These are phyloP conservation scores for Saururus chinensis DNA, from an alignment of 164 flowering plant genomes.

Conservation along the genomic window DNA sequence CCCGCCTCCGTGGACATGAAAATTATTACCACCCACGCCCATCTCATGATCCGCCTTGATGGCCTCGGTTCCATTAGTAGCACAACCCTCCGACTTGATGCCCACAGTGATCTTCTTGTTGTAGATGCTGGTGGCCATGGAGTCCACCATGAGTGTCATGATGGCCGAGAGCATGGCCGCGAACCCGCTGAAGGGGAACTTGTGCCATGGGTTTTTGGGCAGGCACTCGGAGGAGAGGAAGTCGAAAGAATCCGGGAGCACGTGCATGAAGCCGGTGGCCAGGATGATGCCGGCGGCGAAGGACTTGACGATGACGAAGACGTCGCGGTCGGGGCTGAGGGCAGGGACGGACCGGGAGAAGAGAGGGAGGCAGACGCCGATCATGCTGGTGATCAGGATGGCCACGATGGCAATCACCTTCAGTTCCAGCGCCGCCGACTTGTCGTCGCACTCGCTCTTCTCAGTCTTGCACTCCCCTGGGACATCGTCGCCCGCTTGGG, in stretches of 20 bases:
- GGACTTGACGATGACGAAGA: conserved; percentile 17
- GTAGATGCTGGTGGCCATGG: conserved; percentile 21
- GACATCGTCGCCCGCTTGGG: background rate
- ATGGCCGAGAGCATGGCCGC: conserved; percentile 24
- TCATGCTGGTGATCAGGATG: conserved; percentile 18
- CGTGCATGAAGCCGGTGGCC: conserved; percentile 25
- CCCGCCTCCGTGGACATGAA: conserved; percentile 5
- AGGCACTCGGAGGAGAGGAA: conserved; percentile 15
- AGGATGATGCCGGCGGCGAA: conserved; percentile 24
- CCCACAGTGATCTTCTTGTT: background rate
- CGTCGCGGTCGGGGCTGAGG: conserved; percentile 14
- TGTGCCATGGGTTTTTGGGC: conserved; percentile 19
- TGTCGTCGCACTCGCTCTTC: conserved; percentile 9
- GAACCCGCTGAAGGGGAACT: conserved; percentile 21
- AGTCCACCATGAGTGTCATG: conserved; percentile 22
- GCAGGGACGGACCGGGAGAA: conserved; percentile 12
- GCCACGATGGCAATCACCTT: conserved; percentile 20
- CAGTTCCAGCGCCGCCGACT: conserved; percentile 9
- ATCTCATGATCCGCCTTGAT: too few relatives aligned
- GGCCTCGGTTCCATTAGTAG: background rate
- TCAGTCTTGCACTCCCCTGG: conserved; percentile 10
- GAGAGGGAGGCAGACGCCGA: conserved; percentile 21
- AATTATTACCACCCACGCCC: conserved; percentile 2
- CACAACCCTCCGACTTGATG: background rate
- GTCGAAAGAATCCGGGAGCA: conserved; percentile 23